These are phyloP conservation scores for Teunomyces lycoperdinae DNA, from an alignment of 805 yeast genomes.

Conservation along the genomic window DNA sequence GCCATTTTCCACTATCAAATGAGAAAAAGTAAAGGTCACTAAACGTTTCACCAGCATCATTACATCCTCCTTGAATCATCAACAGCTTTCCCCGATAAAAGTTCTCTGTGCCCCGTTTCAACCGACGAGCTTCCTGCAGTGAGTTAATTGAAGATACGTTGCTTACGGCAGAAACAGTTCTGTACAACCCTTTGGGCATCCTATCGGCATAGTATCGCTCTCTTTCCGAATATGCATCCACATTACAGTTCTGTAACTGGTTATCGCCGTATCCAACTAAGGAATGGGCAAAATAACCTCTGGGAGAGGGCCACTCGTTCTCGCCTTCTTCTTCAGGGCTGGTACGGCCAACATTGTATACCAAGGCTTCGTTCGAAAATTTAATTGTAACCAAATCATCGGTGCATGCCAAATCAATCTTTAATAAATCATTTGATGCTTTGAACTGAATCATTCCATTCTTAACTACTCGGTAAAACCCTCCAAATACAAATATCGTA, in stretches of 20 bases:
- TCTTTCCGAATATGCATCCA: slow-evolving; percentile 11
- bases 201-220: neutral
- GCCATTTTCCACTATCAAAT: slow-evolving; percentile 36
- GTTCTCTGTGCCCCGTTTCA: neutral
- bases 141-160: slow-evolving; percentile 5
- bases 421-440: slow-evolving; percentile 34
- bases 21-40: slow-evolving; percentile 33
- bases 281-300: slow-evolving; percentile 39
- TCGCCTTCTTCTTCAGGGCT: slow-evolving; percentile 5
- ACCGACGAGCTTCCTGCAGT: neutral
- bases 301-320: slow-evolving; percentile 30
- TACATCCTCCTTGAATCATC: slow-evolving; percentile 41
- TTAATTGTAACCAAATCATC: slow-evolving; percentile 12
- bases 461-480: slow-evolving; percentile 21
- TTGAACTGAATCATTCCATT: slow-evolving; percentile 19
- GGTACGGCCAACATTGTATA: slow-evolving; percentile 9
- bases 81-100: slow-evolving; percentile 21
- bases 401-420: slow-evolving; percentile 30
- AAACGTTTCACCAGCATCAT: slow-evolving; percentile 25
- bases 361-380: slow-evolving; percentile 21
- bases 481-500: slow-evolving; percentile 39
- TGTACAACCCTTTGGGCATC: neutral
- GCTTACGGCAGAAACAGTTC: slow-evolving; percentile 6
- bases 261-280: slow-evolving; percentile 22
- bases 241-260: slow-evolving; percentile 17